Percentiles rank a stretch among this genome's conserved stretches.
Conservation (phyloP, 2,329 filamentous ascomycete genomes). For the Teratosphaeria viscida region DNA sequence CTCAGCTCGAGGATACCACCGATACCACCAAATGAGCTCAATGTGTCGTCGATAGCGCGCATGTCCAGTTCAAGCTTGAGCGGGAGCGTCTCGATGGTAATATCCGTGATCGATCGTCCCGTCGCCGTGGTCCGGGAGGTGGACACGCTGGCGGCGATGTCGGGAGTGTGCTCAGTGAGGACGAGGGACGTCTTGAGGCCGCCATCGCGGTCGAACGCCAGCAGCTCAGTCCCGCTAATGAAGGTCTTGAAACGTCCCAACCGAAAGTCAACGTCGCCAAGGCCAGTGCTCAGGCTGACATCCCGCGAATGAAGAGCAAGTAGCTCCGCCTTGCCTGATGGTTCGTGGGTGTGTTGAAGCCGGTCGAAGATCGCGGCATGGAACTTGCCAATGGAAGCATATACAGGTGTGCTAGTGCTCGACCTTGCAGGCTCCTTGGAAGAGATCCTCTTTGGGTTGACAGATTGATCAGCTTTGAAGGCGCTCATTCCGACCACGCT, state of each 20-base stretch:
- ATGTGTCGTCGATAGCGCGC: conserved; percentile 70
- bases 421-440: background rate
- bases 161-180: conserved; percentile 10
- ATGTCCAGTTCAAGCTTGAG: conserved; percentile 68
- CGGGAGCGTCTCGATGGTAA: conserved; percentile 66
- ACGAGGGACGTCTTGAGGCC: conserved; percentile 8
- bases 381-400: background rate
- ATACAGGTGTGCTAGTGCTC: background rate
- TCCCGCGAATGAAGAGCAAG: background rate
- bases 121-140: conserved; percentile 11
- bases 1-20: conserved; percentile 86
- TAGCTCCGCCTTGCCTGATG: background rate
- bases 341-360: background rate
- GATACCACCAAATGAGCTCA: conserved; percentile 81
- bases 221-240: conserved; percentile 15
- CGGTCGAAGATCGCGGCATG: background rate
- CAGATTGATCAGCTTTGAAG: background rate
- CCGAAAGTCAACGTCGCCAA: conserved; percentile 1
- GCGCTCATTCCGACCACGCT: background rate
- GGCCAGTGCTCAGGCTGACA: background rate
- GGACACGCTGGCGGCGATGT: conserved; percentile 12
- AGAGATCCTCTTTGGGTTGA: background rate
- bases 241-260: conserved; percentile 9
- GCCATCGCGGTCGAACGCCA: conserved; percentile 13
- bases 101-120: conserved; percentile 16